Base-by-base conservation (phyloP, 1,139 yeast species). In the Debaryomycetaceae sp. region DNA sequence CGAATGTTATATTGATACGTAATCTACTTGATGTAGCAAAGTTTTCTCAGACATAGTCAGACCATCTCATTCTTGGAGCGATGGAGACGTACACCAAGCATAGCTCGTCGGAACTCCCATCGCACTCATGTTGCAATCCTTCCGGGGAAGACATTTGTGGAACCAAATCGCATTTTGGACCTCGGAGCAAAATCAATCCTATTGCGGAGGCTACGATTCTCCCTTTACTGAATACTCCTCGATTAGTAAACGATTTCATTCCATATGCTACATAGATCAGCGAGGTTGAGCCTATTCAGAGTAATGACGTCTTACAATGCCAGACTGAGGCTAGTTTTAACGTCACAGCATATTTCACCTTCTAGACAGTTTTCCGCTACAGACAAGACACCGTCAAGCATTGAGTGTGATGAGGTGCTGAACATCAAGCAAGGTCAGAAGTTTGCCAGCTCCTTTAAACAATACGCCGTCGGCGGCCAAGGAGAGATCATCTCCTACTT, bases 401-500 rank as follows among this genome's bases (percentile, higher is more conserved):
- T 44, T 30, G 37, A 34, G 35, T 9, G 39, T 24, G 30, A 36
- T 9, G 34, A 41, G 11, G 46, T 52, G 20, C 34, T 47, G 20
- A 49, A 51, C 9, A 52, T 60, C 4, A 55, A 56, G 37, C 64
- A 58, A 39, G 78, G 78, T 2, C 49, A 66, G 31, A 72, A 72
- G 50, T 70, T 56, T 49, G 59, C 76, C 1, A 14, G 62, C 4
- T 59, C 54, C 36, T 74, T 56, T 56, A 60, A 63, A 43, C 64
- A 67, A 42, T 74, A 69, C 49, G 73, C 70, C 2, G 52, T 68
- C 77, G 70, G 85, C 51, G 88, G 81, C 63, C 66, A 80, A 56
- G 87, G 87, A 37, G 77, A 84, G 62, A 80, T 87, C 48, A 70
- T 82, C 47, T 85, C 91, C 41, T 83, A 86, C 50, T 84, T 85